Evolutionary conservation across 805 yeast species (phyloP).

Genomic region (Schwanniomyces pseudopolymorphus): DNA sequence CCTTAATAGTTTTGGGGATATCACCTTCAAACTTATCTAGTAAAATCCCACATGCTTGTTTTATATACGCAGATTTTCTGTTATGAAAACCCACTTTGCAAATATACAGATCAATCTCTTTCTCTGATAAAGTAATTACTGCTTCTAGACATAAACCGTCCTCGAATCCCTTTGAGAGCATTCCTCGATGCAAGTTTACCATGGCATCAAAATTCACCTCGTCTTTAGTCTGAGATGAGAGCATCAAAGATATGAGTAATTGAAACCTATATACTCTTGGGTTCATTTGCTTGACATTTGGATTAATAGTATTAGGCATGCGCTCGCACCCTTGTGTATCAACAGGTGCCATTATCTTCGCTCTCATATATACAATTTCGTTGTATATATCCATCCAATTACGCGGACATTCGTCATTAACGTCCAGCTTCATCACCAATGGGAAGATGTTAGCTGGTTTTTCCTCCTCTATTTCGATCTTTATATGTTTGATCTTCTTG

Average conservation of each 20-base stretch:
- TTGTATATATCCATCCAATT: conserved; percentile 59
- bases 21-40: conserved; percentile 56
- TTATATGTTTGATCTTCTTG: conserved; percentile 4
- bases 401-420: conserved; percentile 23
- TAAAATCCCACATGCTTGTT: conserved; percentile 56
- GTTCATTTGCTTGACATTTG: conserved; percentile 24
- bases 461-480: conserved; percentile 7
- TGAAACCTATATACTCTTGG: conserved; percentile 63
- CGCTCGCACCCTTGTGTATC: conserved; percentile 85
- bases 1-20: conserved; percentile 69
- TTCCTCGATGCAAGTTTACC: conserved; percentile 51
- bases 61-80: conserved; percentile 72
- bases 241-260: conserved; percentile 74
- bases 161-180: conserved; percentile 34
- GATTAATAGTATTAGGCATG: conserved; percentile 45
- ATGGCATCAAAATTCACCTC: conserved; percentile 79
- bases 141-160: conserved; percentile 63
- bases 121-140: conserved; percentile 48
- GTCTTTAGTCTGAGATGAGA: conserved; percentile 90
- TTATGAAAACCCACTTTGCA: conserved; percentile 83
- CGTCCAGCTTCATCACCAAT: conserved; percentile 4
- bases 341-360: conserved; percentile 72
- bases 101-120: conserved; percentile 63
- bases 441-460: conserved; percentile 11
- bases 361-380: conserved; percentile 65